Evolutionary conservation across 768 basidiomycete species (phyloP).

Genomic region (Kwoniella mangroviensis): DNA sequence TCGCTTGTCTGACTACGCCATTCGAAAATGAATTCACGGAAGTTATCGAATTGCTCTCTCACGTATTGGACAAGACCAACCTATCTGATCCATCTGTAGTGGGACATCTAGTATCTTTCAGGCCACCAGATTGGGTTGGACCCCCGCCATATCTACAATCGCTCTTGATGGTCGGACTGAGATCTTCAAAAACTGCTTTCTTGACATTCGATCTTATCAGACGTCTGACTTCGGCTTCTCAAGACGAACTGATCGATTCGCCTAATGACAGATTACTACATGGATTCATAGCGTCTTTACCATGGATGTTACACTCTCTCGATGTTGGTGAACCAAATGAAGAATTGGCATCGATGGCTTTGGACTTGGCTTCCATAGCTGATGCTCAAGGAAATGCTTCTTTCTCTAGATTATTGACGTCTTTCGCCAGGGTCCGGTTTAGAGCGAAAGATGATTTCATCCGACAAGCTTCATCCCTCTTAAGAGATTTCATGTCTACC

Average conservation of each 20-base stretch:
- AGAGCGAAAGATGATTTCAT: slow-evolving; percentile 91
- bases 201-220: slow-evolving; percentile 73
- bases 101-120: slow-evolving; percentile 71
- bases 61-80: slow-evolving; percentile 71
- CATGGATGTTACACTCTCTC: slow-evolving; percentile 86
- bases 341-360: slow-evolving; percentile 70
- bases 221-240: slow-evolving; percentile 66
- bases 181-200: slow-evolving; percentile 73
- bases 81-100: slow-evolving; percentile 70
- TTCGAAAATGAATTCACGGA: slow-evolving; percentile 79
- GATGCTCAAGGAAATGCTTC: slow-evolving; percentile 73
- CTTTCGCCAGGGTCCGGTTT: slow-evolving; percentile 84
- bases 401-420: slow-evolving; percentile 84
- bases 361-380: slow-evolving; percentile 74
- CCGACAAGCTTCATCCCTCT: slow-evolving; percentile 79
- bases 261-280: slow-evolving; percentile 48
- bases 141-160: slow-evolving; percentile 70
- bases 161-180: slow-evolving; percentile 73
- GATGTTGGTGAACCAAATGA: slow-evolving; percentile 66
- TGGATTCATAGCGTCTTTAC: slow-evolving; percentile 71
- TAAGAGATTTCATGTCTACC: slow-evolving; percentile 80
- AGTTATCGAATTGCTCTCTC: slow-evolving; percentile 68
- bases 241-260: slow-evolving; percentile 71
- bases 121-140: slow-evolving; percentile 72
- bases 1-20: slow-evolving; percentile 79